Conservation (phyloP, 2,329 filamentous ascomycete species). For the Aspergillus viridinutans region DNA sequence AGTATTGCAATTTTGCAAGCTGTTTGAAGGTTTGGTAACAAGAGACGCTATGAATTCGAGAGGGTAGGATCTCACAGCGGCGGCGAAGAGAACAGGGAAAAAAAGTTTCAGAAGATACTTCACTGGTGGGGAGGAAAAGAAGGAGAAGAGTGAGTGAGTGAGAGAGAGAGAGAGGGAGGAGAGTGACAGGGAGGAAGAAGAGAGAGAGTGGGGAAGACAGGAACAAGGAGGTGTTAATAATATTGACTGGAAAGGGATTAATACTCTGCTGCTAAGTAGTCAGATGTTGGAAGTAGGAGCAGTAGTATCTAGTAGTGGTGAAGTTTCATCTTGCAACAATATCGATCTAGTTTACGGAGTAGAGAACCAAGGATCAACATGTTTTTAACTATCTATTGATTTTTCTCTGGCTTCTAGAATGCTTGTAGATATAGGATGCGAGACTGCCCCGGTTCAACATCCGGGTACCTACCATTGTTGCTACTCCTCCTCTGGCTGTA, state of each 20-base stretch:
- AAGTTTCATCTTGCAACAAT: not conserved
- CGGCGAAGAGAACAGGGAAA: not conserved
- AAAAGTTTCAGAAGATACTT: not conserved
- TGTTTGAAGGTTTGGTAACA: not conserved
- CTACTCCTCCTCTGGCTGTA: not conserved
- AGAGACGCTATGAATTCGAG: constrained; percentile 1
- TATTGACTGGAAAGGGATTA: not conserved
- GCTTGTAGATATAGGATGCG: not conserved
- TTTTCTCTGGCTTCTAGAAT: not conserved
- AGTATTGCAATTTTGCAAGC: constrained; percentile 1
- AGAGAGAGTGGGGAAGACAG: constrained; percentile 10
- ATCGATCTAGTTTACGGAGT: not conserved
- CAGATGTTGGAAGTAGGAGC: not conserved
- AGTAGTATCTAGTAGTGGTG: not conserved
- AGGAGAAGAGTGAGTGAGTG: constrained; percentile 5
- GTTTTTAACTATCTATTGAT: not conserved
- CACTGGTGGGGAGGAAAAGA: constrained; percentile 7
- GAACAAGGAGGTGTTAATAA: constrained; percentile 10
- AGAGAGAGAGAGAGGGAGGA: constrained; percentile 5
- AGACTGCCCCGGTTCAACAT: not conserved
- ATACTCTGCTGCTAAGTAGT: not conserved
- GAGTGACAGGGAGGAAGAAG: constrained; percentile 3
- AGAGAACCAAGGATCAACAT: not conserved
- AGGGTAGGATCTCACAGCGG: not conserved
- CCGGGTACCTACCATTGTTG: not conserved